phyloP scores from a whole-genome alignment of 192 early-diverging fungal species.

The Rhizophagus prolifer region DNA sequence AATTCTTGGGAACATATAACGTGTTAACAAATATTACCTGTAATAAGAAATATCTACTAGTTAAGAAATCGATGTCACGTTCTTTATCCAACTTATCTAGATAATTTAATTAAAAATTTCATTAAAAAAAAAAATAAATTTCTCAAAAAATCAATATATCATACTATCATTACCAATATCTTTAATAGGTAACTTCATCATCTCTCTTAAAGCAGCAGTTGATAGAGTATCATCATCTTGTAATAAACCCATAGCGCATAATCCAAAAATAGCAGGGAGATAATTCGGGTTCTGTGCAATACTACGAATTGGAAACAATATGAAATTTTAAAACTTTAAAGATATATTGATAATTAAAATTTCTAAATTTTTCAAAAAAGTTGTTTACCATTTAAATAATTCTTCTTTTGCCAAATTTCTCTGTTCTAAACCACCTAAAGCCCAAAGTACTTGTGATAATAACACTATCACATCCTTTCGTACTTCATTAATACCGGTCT shows the following conservation, averaged over 20 bases:
- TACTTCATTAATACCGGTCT: constrained; percentile 42
- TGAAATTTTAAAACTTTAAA: background rate
- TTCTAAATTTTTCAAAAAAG: no score
- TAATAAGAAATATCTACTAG: constrained; percentile 19
- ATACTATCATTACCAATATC: constrained; percentile 32
- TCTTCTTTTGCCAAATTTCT: constrained; percentile 75
- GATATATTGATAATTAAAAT: background rate
- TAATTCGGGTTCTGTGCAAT: constrained; percentile 54
- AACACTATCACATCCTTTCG: constrained; percentile 69
- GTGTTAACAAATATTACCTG: constrained; percentile 34
- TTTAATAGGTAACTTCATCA: constrained; percentile 59
- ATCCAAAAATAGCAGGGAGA: constrained; percentile 63
- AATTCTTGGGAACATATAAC: no score
- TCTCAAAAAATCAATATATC: background rate
- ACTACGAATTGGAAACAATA: constrained; percentile 32
- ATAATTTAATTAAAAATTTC: constrained; percentile 22
- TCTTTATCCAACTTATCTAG: constrained; percentile 33
- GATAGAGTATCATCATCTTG: constrained; percentile 62
- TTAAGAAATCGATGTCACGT: constrained; percentile 15
- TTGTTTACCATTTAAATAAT: constrained; percentile 64
- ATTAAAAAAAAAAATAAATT: no score
- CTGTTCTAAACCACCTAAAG: constrained; percentile 78
- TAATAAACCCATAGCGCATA: constrained; percentile 70
- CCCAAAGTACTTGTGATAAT: constrained; percentile 88
- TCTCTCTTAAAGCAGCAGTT: constrained; percentile 61